Percentiles rank a stretch among this genome's conserved stretches.
These are phyloP conservation scores for Noccaea bulbosa DNA, from an alignment of 345 rosid species.

Conservation along the genomic window DNA sequence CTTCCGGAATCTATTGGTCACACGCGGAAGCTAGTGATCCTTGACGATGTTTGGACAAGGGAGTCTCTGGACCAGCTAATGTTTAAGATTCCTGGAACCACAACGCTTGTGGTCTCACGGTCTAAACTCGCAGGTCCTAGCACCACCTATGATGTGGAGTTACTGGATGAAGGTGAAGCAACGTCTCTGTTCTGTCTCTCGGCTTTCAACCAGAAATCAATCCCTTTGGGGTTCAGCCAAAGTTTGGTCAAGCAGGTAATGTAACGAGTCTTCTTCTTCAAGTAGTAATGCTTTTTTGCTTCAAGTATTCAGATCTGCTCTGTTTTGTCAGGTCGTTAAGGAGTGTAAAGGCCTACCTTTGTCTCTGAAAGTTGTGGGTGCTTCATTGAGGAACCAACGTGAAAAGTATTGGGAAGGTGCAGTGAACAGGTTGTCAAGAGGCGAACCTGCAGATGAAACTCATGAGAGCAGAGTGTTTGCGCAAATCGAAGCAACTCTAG, in stretches of 20 bases:
- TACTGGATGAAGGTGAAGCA: constrained; percentile 68
- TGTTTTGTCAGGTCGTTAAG: constrained; percentile 58
- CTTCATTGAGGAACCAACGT: constrained; percentile 61
- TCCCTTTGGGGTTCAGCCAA: constrained; percentile 60
- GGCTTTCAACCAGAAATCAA: constrained; percentile 67
- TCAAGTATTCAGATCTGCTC: constrained; percentile 5
- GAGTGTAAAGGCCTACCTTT: constrained; percentile 93
- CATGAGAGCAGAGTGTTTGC: constrained; percentile 72
- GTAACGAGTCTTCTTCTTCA: background rate
- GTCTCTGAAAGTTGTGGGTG: constrained; percentile 92
- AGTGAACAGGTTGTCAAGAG: constrained; percentile 56
- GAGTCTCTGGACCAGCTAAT: constrained; percentile 64
- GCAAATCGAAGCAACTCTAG: constrained; percentile 67
- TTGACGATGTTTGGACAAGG: constrained; percentile 87
- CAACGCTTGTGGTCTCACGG: constrained; percentile 83
- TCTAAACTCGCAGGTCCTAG: constrained; percentile 55
- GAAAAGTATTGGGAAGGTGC: constrained; percentile 79
- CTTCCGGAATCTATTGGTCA: constrained; percentile 46
- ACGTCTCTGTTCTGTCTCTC: constrained; percentile 67
- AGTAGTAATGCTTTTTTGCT: background rate
- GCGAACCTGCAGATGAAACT: constrained; percentile 78
- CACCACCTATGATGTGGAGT: constrained; percentile 59
- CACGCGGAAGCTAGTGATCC: constrained; percentile 54
- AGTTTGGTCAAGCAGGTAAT: constrained; percentile 75
- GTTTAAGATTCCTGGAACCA: constrained; percentile 51